A percentile compares a stretch with the other conserved stretches of the same genome.
These are phyloP conservation scores for Ajuga chamaepitys DNA, from an alignment of 257 asterid genomes.

Conservation along the genomic window DNA sequence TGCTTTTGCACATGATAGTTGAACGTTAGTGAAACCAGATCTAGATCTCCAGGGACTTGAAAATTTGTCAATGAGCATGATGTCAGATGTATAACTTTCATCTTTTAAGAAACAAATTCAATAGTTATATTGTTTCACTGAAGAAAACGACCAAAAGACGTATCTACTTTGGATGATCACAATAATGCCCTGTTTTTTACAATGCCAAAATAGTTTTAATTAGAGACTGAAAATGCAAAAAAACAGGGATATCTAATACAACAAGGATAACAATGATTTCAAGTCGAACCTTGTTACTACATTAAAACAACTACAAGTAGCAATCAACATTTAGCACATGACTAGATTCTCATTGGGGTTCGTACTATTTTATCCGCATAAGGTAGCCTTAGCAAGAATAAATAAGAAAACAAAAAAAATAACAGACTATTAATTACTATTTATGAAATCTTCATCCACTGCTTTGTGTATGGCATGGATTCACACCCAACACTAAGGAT, in stretches of 20 bases:
- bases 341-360: no score
- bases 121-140: no score
- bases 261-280: neutral
- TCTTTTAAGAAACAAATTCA: neutral
- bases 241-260: neutral
- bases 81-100: neutral
- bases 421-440: neutral
- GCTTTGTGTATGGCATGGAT: neutral
- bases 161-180: no score
- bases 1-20: neutral
- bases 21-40: neutral
- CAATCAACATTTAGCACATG: no score
- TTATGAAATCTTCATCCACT: neutral
- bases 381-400: neutral
- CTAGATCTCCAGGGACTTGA: neutral
- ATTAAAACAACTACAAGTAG: no score
- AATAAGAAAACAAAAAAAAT: neutral
- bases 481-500: slow-evolving; percentile 1
- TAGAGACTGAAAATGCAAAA: neutral
- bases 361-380: no score
- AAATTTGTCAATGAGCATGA: neutral
- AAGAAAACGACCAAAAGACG: no score
- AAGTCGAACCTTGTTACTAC: no score
- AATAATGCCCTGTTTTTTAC: neutral
- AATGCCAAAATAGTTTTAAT: neutral